Evolutionary conservation across 768 basidiomycete genomes (phyloP), one percentile per base, ranked within the genome.

Genomic region (Tylopilus intermedius): DNA sequence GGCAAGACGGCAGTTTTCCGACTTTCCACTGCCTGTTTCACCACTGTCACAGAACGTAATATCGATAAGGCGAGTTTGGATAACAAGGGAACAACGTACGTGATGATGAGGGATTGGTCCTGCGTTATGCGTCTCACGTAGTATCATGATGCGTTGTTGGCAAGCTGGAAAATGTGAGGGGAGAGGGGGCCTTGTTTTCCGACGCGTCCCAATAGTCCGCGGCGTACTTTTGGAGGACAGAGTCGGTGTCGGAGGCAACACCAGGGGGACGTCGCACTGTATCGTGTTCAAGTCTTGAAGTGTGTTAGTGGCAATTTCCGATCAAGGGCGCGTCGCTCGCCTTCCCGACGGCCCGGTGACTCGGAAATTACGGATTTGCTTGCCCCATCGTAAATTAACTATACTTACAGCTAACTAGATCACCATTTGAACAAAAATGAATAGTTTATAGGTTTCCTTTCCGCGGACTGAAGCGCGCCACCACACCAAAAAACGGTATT

Each of bases 91-190:
- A 8, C 13, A 30, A 3, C 84, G 58, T 68, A 94, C 94, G 76
- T 90, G 58, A 97, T 78, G 24, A 97, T 68, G 18, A 99, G 79
- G 45, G 85, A 81, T 72, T 97, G 95, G 69, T 99, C 95, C 75
- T 95, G 91, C 1, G 83, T 79, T 0, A 95, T 99, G 60, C 95
- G 77, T 46, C 84, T 78, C 94, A 97, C 95, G 70, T 97, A 92
- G 68, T 94, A 97, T 71, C 94, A 18, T 18, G 18, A 97, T 5
- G 91, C 85, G 71, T 90, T 88, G 61, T 92, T 86, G 5, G 91
- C 90, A 44, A 92, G 76, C 63, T 94, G 87, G 67, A 96, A 98
- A 40, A 98, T 83, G 63, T 99, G 95, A 2, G 95, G 95, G 84
- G 80, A 2, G 84, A 75, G 8, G 70, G 67, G 47, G 76, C 74